Evolutionary conservation across 1,284 basidiomycete species (phyloP).

Genomic region (Ustilago loliicola): DNA sequence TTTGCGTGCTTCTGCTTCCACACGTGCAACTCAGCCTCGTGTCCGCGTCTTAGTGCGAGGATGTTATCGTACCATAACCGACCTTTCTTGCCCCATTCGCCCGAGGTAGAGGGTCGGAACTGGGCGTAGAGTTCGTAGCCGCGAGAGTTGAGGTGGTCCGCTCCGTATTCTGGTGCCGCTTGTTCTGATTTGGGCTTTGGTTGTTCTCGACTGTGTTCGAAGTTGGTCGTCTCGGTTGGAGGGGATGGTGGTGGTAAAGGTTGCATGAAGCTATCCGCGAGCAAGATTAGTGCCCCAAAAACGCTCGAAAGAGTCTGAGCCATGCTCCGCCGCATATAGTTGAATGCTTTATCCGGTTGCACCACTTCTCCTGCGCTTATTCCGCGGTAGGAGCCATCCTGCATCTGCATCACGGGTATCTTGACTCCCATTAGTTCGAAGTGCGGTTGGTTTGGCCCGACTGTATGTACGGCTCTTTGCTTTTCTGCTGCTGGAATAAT

Average conservation of each 20-base stretch:
- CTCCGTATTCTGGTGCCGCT: constrained; percentile 15
- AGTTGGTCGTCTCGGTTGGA: not conserved
- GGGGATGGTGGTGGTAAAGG: not conserved
- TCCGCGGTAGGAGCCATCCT: constrained; percentile 81
- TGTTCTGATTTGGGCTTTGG: not conserved
- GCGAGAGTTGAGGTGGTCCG: constrained; percentile 51
- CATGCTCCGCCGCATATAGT: constrained; percentile 64
- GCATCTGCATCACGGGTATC: constrained; percentile 86
- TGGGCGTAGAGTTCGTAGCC: constrained; percentile 65
- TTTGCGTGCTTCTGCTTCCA: constrained; percentile 38
- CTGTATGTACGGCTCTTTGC: constrained; percentile 72
- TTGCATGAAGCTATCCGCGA: constrained; percentile 64
- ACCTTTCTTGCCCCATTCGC: constrained; percentile 68
- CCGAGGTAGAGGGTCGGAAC: constrained; percentile 66
- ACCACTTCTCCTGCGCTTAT: constrained; percentile 81
- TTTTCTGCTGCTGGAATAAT: constrained; percentile 37
- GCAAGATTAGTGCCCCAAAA: constrained; percentile 61
- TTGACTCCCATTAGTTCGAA: constrained; percentile 89
- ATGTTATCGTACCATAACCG: constrained; percentile 60
- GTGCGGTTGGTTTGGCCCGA: constrained; percentile 85
- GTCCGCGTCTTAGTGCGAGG: constrained; percentile 49
- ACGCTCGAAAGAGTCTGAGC: constrained; percentile 65
- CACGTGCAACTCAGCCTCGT: constrained; percentile 29
- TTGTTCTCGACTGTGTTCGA: constrained; percentile 3
- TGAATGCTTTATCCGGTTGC: constrained; percentile 75